Percentiles rank a stretch among this genome's conserved stretches.
Evolutionary conservation across 1,284 basidiomycete species (phyloP).

Genomic region (Mycena citricolor): DNA sequence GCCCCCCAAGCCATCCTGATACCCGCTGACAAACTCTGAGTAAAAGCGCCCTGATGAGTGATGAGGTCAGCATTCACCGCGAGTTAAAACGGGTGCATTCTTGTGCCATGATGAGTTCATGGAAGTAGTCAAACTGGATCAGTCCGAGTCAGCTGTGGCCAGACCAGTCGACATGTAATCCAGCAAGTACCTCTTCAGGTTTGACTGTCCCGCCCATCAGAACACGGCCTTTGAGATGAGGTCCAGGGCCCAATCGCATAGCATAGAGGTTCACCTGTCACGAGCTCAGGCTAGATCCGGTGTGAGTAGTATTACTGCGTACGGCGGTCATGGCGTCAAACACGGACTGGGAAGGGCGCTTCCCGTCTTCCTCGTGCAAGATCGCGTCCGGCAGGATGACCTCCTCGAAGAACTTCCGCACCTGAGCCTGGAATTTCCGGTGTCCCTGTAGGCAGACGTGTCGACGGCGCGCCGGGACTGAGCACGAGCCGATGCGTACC

Average conservation of each 20-base stretch:
- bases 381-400: conserved; percentile 43
- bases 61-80: conserved; percentile 26
- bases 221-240: conserved; percentile 73
- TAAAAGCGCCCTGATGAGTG: conserved; percentile 57
- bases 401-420: conserved; percentile 56
- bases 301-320: conserved; percentile 13
- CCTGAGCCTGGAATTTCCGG: conserved; percentile 40
- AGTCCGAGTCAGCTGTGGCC: background rate
- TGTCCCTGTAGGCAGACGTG: conserved; percentile 33
- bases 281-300: conserved; percentile 27
- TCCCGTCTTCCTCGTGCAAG: conserved; percentile 65
- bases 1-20: conserved; percentile 39
- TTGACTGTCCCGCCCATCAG: conserved; percentile 77
- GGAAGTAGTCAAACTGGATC: conserved; percentile 65
- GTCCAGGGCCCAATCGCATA: conserved; percentile 79
- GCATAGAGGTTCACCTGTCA: conserved; percentile 66
- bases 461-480: background rate
- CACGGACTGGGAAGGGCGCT: conserved; percentile 53
- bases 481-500: conserved; percentile 30
- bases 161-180: background rate
- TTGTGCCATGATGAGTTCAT: conserved; percentile 51
- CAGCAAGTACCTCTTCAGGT: conserved; percentile 67
- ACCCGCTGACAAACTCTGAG: conserved; percentile 40
- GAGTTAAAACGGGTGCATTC: conserved; percentile 27
- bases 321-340: conserved; percentile 54